A percentile compares a stretch with the other conserved stretches of the same genome.
These are phyloP conservation scores for Colletotrichum noveboracense DNA, from an alignment of 2,329 filamentous ascomycete genomes.

Conservation along the genomic window DNA sequence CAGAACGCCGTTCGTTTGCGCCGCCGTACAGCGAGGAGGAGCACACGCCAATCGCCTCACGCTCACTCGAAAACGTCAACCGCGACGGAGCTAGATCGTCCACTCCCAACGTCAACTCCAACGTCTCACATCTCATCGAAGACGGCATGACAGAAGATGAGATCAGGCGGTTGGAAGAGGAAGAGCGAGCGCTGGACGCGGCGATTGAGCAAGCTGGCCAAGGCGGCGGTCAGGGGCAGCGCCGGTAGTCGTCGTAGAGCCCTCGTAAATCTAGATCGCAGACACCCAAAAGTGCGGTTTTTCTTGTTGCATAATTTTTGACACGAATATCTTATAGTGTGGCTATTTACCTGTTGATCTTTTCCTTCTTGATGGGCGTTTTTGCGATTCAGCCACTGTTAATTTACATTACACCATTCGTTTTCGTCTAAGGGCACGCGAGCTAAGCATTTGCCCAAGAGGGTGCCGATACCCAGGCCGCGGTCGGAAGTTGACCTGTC, in stretches of 20 bases:
- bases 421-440: background rate
- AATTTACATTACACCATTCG: background rate
- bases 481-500: background rate
- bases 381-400: background rate
- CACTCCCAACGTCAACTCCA: constrained; percentile 30
- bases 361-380: background rate
- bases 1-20: background rate
- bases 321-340: background rate
- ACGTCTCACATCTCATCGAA: constrained; percentile 59
- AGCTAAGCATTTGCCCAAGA: background rate
- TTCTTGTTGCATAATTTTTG: background rate
- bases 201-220: constrained; percentile 55
- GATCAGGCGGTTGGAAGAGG: constrained; percentile 60
- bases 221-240: background rate
- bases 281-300: background rate
- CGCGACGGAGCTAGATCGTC: constrained; percentile 3
- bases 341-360: background rate
- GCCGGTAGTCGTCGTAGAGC: background rate
- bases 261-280: background rate
- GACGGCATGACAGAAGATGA: constrained; percentile 66
- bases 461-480: background rate
- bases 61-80: constrained; percentile 1
- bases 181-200: constrained; percentile 61
- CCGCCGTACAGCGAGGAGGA: constrained; percentile 6
- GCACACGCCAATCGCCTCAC: background rate